These are phyloP conservation scores for Colletotrichum sansevieriae DNA, from an alignment of 2,329 filamentous ascomycete species.

Conservation along the genomic window DNA sequence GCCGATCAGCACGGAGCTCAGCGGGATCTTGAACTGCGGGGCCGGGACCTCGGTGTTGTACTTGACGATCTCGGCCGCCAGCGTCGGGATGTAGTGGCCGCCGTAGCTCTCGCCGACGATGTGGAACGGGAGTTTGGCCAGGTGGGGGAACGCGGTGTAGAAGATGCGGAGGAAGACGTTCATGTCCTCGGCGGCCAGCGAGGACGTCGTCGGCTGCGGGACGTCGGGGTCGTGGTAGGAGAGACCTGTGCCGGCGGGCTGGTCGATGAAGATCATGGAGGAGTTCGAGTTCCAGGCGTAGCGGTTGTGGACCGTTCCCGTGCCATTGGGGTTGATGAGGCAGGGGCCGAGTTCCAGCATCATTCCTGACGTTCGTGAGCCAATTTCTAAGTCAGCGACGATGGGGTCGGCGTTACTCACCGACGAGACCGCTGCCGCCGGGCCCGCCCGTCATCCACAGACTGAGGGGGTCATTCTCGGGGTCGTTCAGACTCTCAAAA, in stretches of 20 bases:
- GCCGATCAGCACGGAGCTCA: slow-evolving; percentile 60
- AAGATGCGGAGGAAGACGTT: slow-evolving; percentile 63
- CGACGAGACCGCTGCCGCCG: slow-evolving; percentile 65
- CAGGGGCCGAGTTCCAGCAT: slow-evolving; percentile 42
- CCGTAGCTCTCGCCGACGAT: slow-evolving; percentile 64
- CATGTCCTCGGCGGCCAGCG: slow-evolving; percentile 60
- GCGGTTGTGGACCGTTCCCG: slow-evolving; percentile 38
- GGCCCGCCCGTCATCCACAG: slow-evolving; percentile 73
- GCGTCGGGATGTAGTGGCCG: slow-evolving; percentile 61
- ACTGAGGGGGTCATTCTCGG: slow-evolving; percentile 54
- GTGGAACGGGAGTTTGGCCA: slow-evolving; percentile 55
- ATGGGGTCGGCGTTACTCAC: slow-evolving; percentile 43
- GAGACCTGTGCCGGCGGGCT: slow-evolving; percentile 71
- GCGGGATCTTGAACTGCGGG: slow-evolving; percentile 53
- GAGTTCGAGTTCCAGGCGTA: slow-evolving; percentile 44
- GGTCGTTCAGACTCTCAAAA: slow-evolving; percentile 47
- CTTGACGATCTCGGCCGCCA: slow-evolving; percentile 57
- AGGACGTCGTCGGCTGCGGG: slow-evolving; percentile 52
- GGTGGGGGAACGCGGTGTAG: slow-evolving; percentile 58
- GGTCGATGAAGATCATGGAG: slow-evolving; percentile 59
- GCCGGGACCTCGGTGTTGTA: slow-evolving; percentile 58
- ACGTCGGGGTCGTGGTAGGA: slow-evolving; percentile 54
- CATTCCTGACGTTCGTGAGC: slow-evolving; percentile 16
- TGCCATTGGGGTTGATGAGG: slow-evolving; percentile 35
- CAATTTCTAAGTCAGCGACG: neutral